Conservation (phyloP, 2,329 filamentous ascomycete species). For the Dendryphion nanum region DNA sequence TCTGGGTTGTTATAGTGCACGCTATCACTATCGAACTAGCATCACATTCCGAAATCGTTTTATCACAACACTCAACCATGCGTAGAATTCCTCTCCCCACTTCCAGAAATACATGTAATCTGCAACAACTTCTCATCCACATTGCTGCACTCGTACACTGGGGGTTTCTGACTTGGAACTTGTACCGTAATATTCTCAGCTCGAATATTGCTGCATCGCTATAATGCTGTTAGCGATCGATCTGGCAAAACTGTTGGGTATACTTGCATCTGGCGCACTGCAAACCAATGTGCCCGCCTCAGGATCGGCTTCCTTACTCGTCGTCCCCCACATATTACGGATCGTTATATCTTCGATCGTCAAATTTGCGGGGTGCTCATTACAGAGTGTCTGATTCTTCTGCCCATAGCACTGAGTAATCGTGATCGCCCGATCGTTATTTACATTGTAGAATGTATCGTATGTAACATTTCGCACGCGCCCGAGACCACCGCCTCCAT, state of each 20-base stretch:
- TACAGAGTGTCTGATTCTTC: slow-evolving; percentile 61
- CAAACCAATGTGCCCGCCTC: slow-evolving; percentile 46
- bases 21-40: too few species aligned
- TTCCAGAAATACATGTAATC: slow-evolving; percentile 3
- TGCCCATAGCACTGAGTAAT: slow-evolving; percentile 67
- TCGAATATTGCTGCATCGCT: slow-evolving; percentile 8
- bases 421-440: slow-evolving; percentile 65
- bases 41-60: too few species aligned
- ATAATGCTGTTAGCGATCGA: slow-evolving; percentile 1
- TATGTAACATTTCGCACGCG: slow-evolving; percentile 67
- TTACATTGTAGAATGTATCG: slow-evolving; percentile 58
- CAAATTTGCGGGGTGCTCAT: slow-evolving; percentile 55
- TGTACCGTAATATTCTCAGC: slow-evolving; percentile 7
- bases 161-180: slow-evolving; percentile 5
- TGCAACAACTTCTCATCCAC: slow-evolving; percentile 2
- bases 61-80: too few species aligned
- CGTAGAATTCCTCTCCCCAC: background rate
- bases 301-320: slow-evolving; percentile 45
- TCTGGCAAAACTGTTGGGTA: background rate
- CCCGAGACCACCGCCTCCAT: slow-evolving; percentile 64
- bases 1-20: too few species aligned
- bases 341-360: slow-evolving; percentile 57
- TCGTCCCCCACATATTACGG: slow-evolving; percentile 57
- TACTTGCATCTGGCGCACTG: slow-evolving; percentile 5
- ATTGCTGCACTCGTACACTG: slow-evolving; percentile 9